Evolutionary conservation across 257 asterid species (phyloP).

Genomic region (Solanum peruvianum): DNA sequence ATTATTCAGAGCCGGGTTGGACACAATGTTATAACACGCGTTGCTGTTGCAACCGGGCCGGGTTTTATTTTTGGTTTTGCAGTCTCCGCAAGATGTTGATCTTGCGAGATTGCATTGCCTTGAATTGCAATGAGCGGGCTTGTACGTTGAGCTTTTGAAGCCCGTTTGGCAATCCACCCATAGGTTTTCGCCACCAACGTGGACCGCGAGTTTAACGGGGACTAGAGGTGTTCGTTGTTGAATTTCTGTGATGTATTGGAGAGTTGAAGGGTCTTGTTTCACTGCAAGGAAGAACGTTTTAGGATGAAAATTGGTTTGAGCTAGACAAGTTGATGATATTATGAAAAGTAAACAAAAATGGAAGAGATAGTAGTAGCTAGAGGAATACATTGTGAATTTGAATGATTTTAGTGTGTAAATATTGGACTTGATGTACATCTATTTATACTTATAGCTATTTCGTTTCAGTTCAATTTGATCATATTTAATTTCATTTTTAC

Average conservation of each 20-base stretch:
- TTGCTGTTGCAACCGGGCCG: background rate
- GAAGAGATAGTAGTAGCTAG: background rate
- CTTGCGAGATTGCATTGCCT: background rate
- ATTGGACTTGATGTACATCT: background rate
- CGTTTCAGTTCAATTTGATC: too few relatives aligned
- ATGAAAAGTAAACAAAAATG: background rate
- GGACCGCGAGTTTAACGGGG: background rate
- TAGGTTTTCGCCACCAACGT: background rate
- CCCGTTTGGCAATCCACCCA: conserved; percentile 1
- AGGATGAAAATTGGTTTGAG: background rate
- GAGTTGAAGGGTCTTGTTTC: background rate
- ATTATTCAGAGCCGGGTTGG: background rate
- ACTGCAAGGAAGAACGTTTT: background rate
- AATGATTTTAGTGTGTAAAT: background rate
- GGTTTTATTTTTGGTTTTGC: background rate
- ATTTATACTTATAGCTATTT: too few relatives aligned
- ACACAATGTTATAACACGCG: background rate
- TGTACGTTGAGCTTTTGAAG: background rate
- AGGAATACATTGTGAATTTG: background rate
- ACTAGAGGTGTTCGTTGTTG: background rate
- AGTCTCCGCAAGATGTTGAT: background rate
- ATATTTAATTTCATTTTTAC: too few relatives aligned
- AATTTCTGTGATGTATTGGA: background rate
- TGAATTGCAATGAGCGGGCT: background rate
- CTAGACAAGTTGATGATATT: background rate